Percentiles rank a stretch among this genome's conserved stretches.
Evolutionary conservation across 805 yeast species (phyloP).

Genomic region (Pichia occidentalis): DNA sequence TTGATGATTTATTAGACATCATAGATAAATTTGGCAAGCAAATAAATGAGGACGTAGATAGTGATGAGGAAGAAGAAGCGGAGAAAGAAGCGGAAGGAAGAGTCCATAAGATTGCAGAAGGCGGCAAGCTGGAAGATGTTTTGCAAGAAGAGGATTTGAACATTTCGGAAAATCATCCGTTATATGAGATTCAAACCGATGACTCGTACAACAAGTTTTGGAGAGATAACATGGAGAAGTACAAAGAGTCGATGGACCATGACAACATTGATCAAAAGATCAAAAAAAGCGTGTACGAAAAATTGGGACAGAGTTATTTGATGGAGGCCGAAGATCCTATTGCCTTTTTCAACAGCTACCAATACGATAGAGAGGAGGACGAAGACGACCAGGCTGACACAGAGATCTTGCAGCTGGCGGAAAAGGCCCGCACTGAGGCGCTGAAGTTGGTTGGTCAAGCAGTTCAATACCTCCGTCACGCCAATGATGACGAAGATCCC

Average conservation of each 20-base stretch:
- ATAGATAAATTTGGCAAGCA: constrained; percentile 59
- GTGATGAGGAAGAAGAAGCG: constrained; percentile 43
- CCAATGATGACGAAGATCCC: constrained; percentile 69
- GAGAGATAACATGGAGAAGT: constrained; percentile 38
- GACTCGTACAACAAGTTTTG: constrained; percentile 47
- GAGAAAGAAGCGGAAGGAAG: constrained; percentile 38
- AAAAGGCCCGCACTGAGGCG: constrained; percentile 45
- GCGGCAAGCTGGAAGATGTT: constrained; percentile 24
- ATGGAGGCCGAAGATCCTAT: constrained; percentile 62
- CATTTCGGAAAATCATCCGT: constrained; percentile 49
- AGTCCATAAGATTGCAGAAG: constrained; percentile 49
- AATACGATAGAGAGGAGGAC: constrained; percentile 45
- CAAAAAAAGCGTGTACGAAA: constrained; percentile 33
- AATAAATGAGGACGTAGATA: constrained; percentile 53
- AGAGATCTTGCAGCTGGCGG: constrained; percentile 28
- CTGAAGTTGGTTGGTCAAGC: constrained; percentile 46
- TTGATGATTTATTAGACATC: constrained; percentile 65
- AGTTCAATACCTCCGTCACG: constrained; percentile 46
- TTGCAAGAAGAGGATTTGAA: constrained; percentile 26
- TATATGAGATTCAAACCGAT: constrained; percentile 35
- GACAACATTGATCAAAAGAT: constrained; percentile 7
- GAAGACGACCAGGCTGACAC: constrained; percentile 22
- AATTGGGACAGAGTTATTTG: constrained; percentile 56
- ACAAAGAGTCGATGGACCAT: constrained; percentile 27
- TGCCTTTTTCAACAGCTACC: constrained; percentile 45